Evolutionary conservation across 2,329 filamentous ascomycete species (phyloP), one percentile per base, ranked within the genome.

Genomic region (Penicillium crustosum): DNA sequence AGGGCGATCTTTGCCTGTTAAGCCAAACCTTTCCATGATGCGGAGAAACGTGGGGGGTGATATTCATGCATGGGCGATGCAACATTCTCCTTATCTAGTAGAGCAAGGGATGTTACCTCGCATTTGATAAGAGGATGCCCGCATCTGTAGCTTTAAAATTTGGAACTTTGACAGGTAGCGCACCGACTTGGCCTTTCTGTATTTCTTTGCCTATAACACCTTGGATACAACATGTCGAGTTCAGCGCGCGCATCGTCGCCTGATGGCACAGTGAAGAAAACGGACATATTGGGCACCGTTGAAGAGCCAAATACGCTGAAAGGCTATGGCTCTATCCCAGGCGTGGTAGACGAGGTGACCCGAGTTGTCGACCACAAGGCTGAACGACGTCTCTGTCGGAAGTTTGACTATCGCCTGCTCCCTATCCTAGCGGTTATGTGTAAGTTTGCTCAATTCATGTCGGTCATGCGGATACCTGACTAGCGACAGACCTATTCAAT

Each of bases 341-440:
- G 65, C 4, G 50, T 65, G 2, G 52, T 68, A 2, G 66, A 66
- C 8, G 70, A 73, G 58, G 65, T 70, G 44, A 70, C 70, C 12
- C 66, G 65, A 19, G 70, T 75, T 6, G 62, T 80, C 33, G 79
- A 81, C 60, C 74, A 77, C 38, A 73, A 75, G 45, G 79, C 79
- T 7, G 81, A 82, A 61, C 68, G 78, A 36, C 72, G 72, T 25
- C 72, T 86, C 15, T 81, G 82, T 52, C 79, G 80, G 68, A 84
- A 84, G 61, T 82, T 86, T 62, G 75, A 77, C 54, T 53, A 75
- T 53, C 70, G 74, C 8, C 55, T 86, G 47, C 70, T 86, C n/a
- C 84, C 84, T 1, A 77, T 85, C 27, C 70, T 86, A 12, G 81
- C 83, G 1, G 61, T 85, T 21, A 86, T 86, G 83, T 86, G 75